Percentiles rank a stretch among this genome's conserved stretches.
These are phyloP conservation scores for Tilletia setariae DNA, from an alignment of 1,284 basidiomycete genomes.

Conservation along the genomic window DNA sequence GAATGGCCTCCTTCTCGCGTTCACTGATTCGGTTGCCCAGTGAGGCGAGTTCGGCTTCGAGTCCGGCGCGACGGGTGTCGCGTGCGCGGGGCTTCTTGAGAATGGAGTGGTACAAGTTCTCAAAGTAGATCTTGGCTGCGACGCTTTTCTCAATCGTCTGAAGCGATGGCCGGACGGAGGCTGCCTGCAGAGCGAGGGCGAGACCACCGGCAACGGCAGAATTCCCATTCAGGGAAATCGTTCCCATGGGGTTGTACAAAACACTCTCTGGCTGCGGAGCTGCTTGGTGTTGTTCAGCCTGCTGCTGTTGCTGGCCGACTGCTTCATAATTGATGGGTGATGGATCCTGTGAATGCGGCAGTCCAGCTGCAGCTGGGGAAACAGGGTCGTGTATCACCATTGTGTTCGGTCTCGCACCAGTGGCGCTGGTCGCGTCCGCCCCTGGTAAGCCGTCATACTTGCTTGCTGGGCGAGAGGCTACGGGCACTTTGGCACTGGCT, in stretches of 20 bases:
- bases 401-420: background rate
- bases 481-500: background rate
- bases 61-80: slow-evolving; percentile 75
- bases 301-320: background rate
- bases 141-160: slow-evolving; percentile 89
- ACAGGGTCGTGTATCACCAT: slow-evolving; percentile 1
- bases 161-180: slow-evolving; percentile 61
- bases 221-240: background rate
- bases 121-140: slow-evolving; percentile 88
- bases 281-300: background rate
- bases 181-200: slow-evolving; percentile 18
- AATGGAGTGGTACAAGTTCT: slow-evolving; percentile 75
- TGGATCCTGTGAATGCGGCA: slow-evolving; percentile 2
- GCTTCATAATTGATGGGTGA: background rate
- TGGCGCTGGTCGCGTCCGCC: background rate
- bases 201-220: background rate
- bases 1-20: slow-evolving; percentile 68
- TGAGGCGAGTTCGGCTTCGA: slow-evolving; percentile 79
- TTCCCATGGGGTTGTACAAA: background rate
- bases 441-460: slow-evolving; percentile 12
- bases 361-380: background rate
- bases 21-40: slow-evolving; percentile 65
- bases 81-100: slow-evolving; percentile 73
- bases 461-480: background rate
- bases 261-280: background rate